Conservation (phyloP, 192 early-diverging fungal species). For the Coemansia sp. region DNA sequence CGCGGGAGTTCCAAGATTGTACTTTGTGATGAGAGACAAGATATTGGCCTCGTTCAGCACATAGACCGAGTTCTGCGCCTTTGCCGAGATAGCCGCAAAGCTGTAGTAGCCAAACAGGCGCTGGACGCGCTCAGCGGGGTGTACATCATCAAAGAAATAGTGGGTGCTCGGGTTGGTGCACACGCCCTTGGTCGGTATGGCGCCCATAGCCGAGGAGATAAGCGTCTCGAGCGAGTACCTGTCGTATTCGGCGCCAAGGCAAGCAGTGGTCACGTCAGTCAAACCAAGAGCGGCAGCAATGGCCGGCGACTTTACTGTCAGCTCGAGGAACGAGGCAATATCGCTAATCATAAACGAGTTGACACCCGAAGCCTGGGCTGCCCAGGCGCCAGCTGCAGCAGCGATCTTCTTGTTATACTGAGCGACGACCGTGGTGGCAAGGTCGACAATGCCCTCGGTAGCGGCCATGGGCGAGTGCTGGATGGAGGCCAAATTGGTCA, state of each 20-base stretch:
- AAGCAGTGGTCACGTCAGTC: conserved; percentile 33
- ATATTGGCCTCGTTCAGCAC: conserved; percentile 28
- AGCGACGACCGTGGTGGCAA: conserved; percentile 22
- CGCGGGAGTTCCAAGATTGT: conserved; percentile 25
- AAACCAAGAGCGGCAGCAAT: conserved; percentile 29
- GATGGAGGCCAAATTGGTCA: conserved; percentile 32
- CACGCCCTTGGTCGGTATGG: conserved; percentile 14
- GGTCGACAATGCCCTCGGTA: conserved; percentile 5
- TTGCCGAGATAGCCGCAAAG: conserved; percentile 15
- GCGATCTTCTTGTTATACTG: conserved; percentile 26
- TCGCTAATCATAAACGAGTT: conserved; percentile 19
- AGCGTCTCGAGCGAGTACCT: conserved; percentile 42
- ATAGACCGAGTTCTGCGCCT: conserved; percentile 1
- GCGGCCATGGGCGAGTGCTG: conserved; percentile 38
- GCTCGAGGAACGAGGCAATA: conserved; percentile 39
- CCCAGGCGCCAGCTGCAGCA: conserved; percentile 23
- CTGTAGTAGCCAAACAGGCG: conserved; percentile 47
- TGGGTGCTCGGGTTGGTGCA: conserved; percentile 42
- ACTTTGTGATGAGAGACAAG: conserved; percentile 22
- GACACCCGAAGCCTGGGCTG: conserved; percentile 19
- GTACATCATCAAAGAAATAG: conserved; percentile 52
- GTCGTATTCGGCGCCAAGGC: conserved; percentile 26
- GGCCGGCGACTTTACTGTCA: conserved; percentile 19
- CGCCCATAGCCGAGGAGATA: conserved; percentile 28
- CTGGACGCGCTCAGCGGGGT: conserved; percentile 46